Evolutionary conservation across 2,329 filamentous ascomycete species (phyloP).

Genomic region (Xylaria sp.): DNA sequence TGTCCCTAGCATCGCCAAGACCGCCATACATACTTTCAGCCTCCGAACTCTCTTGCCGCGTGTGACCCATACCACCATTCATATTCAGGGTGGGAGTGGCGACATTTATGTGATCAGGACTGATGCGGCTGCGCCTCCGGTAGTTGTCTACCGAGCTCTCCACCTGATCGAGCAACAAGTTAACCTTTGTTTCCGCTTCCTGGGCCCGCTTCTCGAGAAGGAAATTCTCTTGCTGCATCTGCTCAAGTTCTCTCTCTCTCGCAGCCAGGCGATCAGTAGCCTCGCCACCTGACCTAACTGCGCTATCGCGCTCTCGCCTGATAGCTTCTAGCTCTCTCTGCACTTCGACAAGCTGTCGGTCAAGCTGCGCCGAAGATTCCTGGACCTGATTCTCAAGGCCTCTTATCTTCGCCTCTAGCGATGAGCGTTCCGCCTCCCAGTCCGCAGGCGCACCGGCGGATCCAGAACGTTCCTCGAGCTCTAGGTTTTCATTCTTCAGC

Average conservation of each 20-base stretch:
- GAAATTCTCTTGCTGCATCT: conserved; percentile 80
- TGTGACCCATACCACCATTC: conserved; percentile 44
- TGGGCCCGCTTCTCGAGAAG: conserved; percentile 80
- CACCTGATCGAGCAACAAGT: conserved; percentile 89
- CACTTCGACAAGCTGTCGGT: conserved; percentile 70
- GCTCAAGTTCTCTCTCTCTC: conserved; percentile 71
- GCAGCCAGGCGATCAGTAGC: conserved; percentile 63
- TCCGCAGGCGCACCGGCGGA: conserved; percentile 51
- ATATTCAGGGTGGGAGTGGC: conserved; percentile 38
- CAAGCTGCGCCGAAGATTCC: conserved; percentile 66
- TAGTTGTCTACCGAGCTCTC: conserved; percentile 94
- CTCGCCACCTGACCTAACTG: conserved; percentile 51
- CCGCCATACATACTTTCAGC: conserved; percentile 65
- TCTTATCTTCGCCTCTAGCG: conserved; percentile 69
- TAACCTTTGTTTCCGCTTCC: conserved; percentile 92
- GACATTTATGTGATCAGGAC: conserved; percentile 49
- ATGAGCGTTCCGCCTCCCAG: conserved; percentile 75
- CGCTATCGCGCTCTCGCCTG: conserved; percentile 68
- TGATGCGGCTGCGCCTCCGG: conserved; percentile 72
- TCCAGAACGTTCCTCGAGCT: conserved; percentile 56
- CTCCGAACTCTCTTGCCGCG: conserved; percentile 60
- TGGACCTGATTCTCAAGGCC: conserved; percentile 70
- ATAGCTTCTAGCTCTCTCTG: conserved; percentile 69
- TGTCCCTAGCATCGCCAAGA: conserved; percentile 58
- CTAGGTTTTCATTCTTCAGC: conserved; percentile 79